Conservation (phyloP, 2,329 filamentous ascomycete genomes). For the Ophiostoma populinum region DNA sequence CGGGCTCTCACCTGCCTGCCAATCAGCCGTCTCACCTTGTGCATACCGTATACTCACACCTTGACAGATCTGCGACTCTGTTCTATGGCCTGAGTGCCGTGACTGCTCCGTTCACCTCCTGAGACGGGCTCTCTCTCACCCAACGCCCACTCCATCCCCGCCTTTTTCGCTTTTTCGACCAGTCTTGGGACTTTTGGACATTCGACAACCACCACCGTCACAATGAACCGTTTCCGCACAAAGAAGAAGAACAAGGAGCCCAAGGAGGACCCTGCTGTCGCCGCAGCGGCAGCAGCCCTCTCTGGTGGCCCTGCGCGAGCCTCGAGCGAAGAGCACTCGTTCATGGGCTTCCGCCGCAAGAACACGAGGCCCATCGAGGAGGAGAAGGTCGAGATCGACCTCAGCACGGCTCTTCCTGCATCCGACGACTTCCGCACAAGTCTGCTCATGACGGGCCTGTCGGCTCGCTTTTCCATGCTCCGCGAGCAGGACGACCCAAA, state of each 20-base stretch:
- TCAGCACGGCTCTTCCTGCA: slow-evolving; percentile 57
- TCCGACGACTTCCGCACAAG: slow-evolving; percentile 89
- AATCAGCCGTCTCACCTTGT: no score
- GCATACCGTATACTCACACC: no score
- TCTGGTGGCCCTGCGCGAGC: slow-evolving; percentile 18
- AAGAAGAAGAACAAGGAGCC: slow-evolving; percentile 51
- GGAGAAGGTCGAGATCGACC: slow-evolving; percentile 48
- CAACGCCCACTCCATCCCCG: no score
- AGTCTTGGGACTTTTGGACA: neutral
- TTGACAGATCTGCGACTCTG: no score
- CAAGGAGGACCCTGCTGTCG: slow-evolving; percentile 17
- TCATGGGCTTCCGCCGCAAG: slow-evolving; percentile 29
- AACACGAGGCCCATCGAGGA: slow-evolving; percentile 36
- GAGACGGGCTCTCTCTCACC: no score
- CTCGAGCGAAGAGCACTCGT: slow-evolving; percentile 37
- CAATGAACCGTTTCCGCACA: slow-evolving; percentile 63
- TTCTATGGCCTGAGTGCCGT: no score
- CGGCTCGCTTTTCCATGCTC: slow-evolving; percentile 91
- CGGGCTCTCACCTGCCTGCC: no score
- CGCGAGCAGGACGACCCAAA: slow-evolving; percentile 84
- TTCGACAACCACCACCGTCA: slow-evolving; percentile 8
- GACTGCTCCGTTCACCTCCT: no score
- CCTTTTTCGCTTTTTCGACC: no score
- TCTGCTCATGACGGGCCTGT: slow-evolving; percentile 86
- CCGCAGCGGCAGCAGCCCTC: neutral